Base-by-base conservation (phyloP, 2,329 filamentous ascomycete genomes). In the Cladophialophora bantiana region DNA sequence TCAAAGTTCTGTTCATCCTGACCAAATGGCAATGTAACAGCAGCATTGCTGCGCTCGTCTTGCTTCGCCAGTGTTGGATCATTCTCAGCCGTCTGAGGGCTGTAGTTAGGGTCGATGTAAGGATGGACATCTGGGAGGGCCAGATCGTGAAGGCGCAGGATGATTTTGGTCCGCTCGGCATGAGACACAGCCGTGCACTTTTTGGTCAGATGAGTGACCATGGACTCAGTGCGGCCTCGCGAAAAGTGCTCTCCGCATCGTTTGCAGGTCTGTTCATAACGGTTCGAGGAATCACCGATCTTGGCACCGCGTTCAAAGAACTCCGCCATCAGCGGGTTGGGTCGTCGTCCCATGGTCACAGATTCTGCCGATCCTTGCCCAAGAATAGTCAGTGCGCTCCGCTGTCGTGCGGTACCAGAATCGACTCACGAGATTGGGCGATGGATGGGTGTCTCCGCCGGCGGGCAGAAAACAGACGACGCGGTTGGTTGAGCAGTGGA, bases 181-280 rank as follows among this genome's bases (percentile, higher is more conserved):
- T 90, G 83, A 69, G 89, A 87, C 60, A 96, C 89, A 62, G 90
- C 90, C 48, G 91, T 91, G 77, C 94, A 97, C 83, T 91, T 93
- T 78, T 94, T 95, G 61, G 92, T 89, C 64, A 97, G 85, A 76
- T 97, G 94, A 69, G 85, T 89, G 52, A 88, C 90, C 68, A 97
- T 81, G 73, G 88, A 92, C 75, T 97, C 94, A 74, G 92, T 90
- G 69, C 94, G 88, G 68, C 94, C 94, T 77, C 96, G 96, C 70
- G 92, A 91, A 70, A 97, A 97, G 78, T 91, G 90, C 79, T 95
- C 91, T 72, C 92, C 92, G 77, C 93, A 96, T 71, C 89, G 85
- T 78, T 91, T 94, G 86, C 93, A 97, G 12, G 91, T 95, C 76
- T 97, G 92, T 73, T 92, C 89, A 76, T 97, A 97, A 66, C 94